Evolutionary conservation across 306 rosid genomes (phyloP), one percentile per base, ranked within the genome.

Genomic region (Vigna angularis): DNA sequence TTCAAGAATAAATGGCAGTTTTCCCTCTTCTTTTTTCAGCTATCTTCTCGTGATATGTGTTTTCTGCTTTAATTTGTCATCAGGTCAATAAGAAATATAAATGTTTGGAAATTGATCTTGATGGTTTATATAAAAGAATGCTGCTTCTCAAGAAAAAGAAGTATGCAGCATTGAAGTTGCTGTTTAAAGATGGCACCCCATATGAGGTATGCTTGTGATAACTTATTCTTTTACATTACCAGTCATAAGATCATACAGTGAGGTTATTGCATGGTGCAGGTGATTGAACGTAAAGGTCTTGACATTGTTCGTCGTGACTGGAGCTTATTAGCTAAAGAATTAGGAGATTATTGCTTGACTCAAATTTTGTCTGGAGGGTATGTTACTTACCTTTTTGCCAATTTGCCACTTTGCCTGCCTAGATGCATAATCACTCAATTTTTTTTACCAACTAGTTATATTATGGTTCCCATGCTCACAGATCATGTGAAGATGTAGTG

Each of bases 221-320:
- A 59, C 32, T 62, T 62, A 58, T 45, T 73, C 28, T 40, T 53
- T 68, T 75, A 26, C 42, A 17, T 68, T 50, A 48, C 57, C 47
- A 55, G 53, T 51, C 47, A 17, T 74, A 58, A 55, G 78, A 68
- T 70, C 58, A 70, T 51, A 38, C 28, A 32, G 36, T 73, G 65
- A 34, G 62, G 79, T 66, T 70, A 76, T 68, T 71, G 28, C 56
- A 42, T 40, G 30, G 66, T 86, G 79, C 85, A 94, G 98, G 92
- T 91, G 81, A 92, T 89, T 83, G 98, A 92, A 85, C 93, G 98
- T n/a, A 95, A 95, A 85, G 98, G 98, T 72, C 99, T 95, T 84
- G 99, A 95, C 83, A 95, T 93, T 86, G 99, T 95, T 85, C 91
- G 99, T 28, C 95, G 94, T 73, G 99, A 95, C 84, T 95, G 99